Base-by-base conservation (phyloP, 176 grass and related monocot species). In the Hordeum marinum region DNA sequence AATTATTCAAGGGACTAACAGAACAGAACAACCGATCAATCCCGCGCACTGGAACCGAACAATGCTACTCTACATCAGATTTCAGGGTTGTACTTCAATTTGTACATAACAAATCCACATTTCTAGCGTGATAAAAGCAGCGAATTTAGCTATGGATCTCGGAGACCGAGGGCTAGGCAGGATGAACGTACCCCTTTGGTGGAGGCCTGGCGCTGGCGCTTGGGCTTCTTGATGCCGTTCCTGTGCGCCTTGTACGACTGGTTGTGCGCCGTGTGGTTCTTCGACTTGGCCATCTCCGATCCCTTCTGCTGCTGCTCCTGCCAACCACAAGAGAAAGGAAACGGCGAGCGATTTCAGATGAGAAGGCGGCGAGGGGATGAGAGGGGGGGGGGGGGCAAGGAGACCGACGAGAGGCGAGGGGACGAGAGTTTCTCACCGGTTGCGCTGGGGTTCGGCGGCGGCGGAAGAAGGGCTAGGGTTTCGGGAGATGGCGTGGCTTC, bases 251-350 rank as follows among this genome's bases (percentile, higher is more conserved):
- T 95, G 88, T 89, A 87, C 14, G 90, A 92, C 76, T 93, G 93
- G 88, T 95, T 95, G 90, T 95, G 93, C 50, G 93, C 93, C 39
- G 93, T 95, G 86, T 95, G 93, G 72, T 95, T 95, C 93, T 95
- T 96, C 63, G 94, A 96, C 91, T 96, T 96, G 79, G 94, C 94
- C 94, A 96, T 96, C 86, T 70, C 58, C 43, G 57, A 67, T 86
- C 74, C 43, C 79, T 67, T 48, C 64, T 46, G 9, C 61, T 87
- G 61, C 82, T 76, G 27, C 76, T 74, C 71, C 71, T 74, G 71
- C 71, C 0, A 39, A 29, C 12, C 29, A 84, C 37, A 54, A 42
- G 71, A 46, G 36, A 79, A 79, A 55, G 17, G 4, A 78, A 23
- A 15, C 23, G 23, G 29, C 68, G 17, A 5, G 20, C 10, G 2